Conservation (phyloP, 179 eudicot species). For the Camellia oleifera region DNA sequence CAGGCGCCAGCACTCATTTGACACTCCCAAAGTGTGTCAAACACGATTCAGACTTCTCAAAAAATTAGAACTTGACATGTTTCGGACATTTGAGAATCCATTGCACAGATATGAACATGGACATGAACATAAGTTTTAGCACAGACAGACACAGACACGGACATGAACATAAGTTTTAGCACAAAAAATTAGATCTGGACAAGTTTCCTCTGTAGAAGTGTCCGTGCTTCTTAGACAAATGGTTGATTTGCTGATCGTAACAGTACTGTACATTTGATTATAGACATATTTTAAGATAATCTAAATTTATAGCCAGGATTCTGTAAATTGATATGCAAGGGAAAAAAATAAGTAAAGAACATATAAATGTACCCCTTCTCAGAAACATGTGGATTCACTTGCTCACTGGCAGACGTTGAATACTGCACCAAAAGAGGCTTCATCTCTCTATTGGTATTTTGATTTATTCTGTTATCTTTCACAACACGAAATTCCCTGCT, state of each 20-base stretch:
- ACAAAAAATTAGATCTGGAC: no score
- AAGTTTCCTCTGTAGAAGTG: no score
- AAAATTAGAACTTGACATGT: no score
- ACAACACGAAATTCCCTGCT: slow-evolving; percentile 84
- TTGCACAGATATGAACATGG: background rate
- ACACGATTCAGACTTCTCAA: no score
- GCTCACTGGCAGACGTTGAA: slow-evolving; percentile 38
- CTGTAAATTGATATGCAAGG: background rate
- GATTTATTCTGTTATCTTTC: slow-evolving; percentile 78
- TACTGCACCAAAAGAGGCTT: slow-evolving; percentile 34
- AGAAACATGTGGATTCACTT: slow-evolving; percentile 26
- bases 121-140: background rate
- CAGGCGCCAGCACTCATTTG: no score
- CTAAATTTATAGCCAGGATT: background rate
- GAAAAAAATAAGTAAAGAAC: background rate
- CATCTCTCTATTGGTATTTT: slow-evolving; percentile 38
- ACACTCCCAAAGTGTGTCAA: no score
- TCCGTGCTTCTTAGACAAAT: background rate
- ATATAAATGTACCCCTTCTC: slow-evolving; percentile 49
- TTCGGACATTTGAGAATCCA: no score
- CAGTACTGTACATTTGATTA: background rate
- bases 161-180: background rate
- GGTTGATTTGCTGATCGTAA: background rate
- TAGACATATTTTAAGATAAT: slow-evolving; percentile 4
- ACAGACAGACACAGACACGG: no score